Evolutionary conservation across 1,284 basidiomycete genomes (phyloP).

Genomic region (Mycena citricolor): DNA sequence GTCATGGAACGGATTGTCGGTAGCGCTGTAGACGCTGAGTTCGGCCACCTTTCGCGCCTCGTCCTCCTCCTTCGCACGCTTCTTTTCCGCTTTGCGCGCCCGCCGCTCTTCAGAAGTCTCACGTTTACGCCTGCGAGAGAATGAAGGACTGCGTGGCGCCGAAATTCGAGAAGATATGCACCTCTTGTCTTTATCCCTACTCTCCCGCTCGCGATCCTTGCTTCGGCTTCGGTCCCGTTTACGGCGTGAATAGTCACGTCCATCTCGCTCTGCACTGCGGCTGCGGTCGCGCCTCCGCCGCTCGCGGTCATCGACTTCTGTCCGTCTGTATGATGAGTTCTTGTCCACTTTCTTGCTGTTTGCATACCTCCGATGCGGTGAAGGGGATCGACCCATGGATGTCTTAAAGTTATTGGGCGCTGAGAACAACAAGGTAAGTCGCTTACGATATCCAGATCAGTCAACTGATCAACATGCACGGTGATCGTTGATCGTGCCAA

Average conservation of each 20-base stretch:
- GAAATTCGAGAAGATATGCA: constrained; percentile 33
- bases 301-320: constrained; percentile 35
- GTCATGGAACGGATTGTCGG: constrained; percentile 97
- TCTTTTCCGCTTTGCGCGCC: constrained; percentile 81
- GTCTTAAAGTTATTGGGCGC: background rate
- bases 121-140: constrained; percentile 65
- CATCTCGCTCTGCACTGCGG: constrained; percentile 42
- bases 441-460: too few species aligned
- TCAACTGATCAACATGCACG: too few species aligned
- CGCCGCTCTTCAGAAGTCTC: constrained; percentile 77
- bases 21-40: constrained; percentile 89
- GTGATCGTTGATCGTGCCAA: too few species aligned
- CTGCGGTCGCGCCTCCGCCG: constrained; percentile 38
- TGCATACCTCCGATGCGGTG: constrained; percentile 44
- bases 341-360: constrained; percentile 33
- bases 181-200: constrained; percentile 74
- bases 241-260: constrained; percentile 36
- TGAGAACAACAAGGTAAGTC: too few species aligned
- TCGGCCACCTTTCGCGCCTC: constrained; percentile 86
- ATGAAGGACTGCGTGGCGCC: constrained; percentile 15
- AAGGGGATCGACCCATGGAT: constrained; percentile 46
- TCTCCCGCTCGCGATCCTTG: constrained; percentile 40
- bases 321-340: constrained; percentile 31
- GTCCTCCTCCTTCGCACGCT: constrained; percentile 79
- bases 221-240: constrained; percentile 47